These are phyloP conservation scores for Diaporthe destruens DNA, from an alignment of 2,329 filamentous ascomycete genomes.

Conservation along the genomic window DNA sequence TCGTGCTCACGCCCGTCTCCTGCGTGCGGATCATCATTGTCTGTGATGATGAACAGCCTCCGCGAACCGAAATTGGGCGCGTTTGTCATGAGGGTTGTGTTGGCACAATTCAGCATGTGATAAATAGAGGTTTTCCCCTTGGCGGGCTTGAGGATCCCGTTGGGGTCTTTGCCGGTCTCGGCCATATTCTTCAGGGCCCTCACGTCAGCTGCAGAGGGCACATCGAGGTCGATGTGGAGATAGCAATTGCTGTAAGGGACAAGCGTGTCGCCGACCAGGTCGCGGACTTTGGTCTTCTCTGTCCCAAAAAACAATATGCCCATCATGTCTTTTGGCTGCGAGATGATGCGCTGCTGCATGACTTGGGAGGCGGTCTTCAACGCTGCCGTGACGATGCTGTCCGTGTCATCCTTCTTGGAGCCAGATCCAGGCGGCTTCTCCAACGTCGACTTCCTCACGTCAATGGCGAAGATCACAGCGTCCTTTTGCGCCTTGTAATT, in stretches of 20 bases:
- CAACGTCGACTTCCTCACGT: conserved; percentile 91
- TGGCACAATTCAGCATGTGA: conserved; percentile 92
- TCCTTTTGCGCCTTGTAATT: conserved; percentile 94
- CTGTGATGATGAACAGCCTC: conserved; percentile 94
- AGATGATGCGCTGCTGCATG: conserved; percentile 99
- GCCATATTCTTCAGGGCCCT: conserved; percentile 81
- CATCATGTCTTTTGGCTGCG: conserved; percentile 97
- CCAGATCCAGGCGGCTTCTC: conserved; percentile 68
- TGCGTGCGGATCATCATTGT: conserved; percentile 88
- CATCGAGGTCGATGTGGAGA: conserved; percentile 86
- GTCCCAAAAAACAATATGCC: conserved; percentile 94
- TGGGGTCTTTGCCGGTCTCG: conserved; percentile 80
- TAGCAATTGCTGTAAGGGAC: conserved; percentile 91
- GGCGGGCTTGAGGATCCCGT: conserved; percentile 77
- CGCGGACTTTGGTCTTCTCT: conserved; percentile 82
- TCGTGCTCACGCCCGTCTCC: conserved; percentile 79
- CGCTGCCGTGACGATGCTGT: conserved; percentile 84
- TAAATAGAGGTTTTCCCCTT: conserved; percentile 82
- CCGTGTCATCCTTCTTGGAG: conserved; percentile 73
- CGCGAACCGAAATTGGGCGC: conserved; percentile 94
- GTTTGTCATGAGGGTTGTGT: conserved; percentile 95
- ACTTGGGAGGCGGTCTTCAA: conserved; percentile 94
- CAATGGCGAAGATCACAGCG: conserved; percentile 97
- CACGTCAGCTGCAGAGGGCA: conserved; percentile 89
- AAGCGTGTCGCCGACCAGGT: conserved; percentile 68